These are phyloP conservation scores for Acanthamoeba rhysodes DNA, from an alignment of 208 protist species.

Conservation along the genomic window DNA sequence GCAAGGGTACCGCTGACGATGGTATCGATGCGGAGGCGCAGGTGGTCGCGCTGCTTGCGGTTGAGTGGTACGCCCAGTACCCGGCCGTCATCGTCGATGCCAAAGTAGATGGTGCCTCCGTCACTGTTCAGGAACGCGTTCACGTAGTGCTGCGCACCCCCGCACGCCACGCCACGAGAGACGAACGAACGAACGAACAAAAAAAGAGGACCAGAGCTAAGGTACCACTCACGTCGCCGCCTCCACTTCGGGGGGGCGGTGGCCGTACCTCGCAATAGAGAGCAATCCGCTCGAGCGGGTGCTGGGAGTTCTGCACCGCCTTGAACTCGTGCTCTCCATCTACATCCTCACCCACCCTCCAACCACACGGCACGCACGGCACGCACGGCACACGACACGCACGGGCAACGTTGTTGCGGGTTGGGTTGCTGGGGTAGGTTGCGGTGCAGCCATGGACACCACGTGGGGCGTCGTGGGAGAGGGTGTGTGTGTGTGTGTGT, in stretches of 20 bases:
- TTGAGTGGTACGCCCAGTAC: slow-evolving; percentile 70
- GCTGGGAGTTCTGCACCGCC: slow-evolving; percentile 17
- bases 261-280: slow-evolving; percentile 1
- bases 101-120: slow-evolving; percentile 80
- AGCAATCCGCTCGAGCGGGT: background rate
- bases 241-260: no score
- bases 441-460: no score
- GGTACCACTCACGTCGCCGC: background rate
- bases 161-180: background rate
- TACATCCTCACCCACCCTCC: background rate
- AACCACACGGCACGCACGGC: no score
- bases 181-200: background rate
- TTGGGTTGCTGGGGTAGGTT: no score
- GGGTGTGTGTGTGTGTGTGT: no score
- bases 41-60: slow-evolving; percentile 70
- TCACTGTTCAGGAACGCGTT: slow-evolving; percentile 80
- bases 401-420: no score
- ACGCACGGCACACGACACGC: no score
- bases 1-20: slow-evolving; percentile 63
- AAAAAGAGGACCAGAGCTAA: no score
- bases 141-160: slow-evolving; percentile 69
- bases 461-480: no score
- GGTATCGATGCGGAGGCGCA: slow-evolving; percentile 76
- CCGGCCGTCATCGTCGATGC: slow-evolving; percentile 78
- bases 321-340: slow-evolving; percentile 59